phyloP scores from a whole-genome alignment of 108 stramenopile genomes.

The Nitzschia inconspicua region DNA sequence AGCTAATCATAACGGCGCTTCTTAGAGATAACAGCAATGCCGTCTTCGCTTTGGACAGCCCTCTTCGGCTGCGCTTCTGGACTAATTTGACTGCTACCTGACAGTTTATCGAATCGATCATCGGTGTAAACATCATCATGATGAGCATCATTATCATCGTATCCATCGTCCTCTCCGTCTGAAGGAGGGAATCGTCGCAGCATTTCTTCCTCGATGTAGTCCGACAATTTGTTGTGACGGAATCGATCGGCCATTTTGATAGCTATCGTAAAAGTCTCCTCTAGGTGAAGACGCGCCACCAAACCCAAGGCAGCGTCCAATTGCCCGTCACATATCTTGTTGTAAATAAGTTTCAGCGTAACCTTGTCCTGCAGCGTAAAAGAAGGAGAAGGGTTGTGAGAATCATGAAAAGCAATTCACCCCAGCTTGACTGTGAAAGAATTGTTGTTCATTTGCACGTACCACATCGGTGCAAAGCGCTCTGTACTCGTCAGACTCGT shows the following conservation, averaged over 20 bases:
- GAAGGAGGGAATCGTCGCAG: slow-evolving; percentile 50
- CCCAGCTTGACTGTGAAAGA: background rate
- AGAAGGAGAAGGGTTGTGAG: background rate
- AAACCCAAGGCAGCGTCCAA: slow-evolving; percentile 69
- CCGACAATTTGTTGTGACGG: slow-evolving; percentile 52
- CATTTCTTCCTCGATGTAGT: slow-evolving; percentile 54
- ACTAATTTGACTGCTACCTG: no score
- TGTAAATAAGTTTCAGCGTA: slow-evolving; percentile 63
- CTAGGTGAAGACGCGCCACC: slow-evolving; percentile 62
- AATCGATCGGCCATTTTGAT: slow-evolving; percentile 58
- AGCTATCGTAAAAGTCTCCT: slow-evolving; percentile 73
- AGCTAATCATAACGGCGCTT: no score
- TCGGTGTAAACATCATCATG: no score
- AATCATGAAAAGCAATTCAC: background rate
- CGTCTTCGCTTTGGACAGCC: no score
- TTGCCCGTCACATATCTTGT: slow-evolving; percentile 56
- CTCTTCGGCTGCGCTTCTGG: no score
- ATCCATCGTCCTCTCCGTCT: slow-evolving; percentile 27
- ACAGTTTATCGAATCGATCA: no score
- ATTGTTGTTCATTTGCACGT: slow-evolving; percentile 15
- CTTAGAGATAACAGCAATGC: no score
- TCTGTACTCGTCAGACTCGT: slow-evolving; percentile 43
- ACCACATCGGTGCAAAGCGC: slow-evolving; percentile 63
- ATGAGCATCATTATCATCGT: slow-evolving; percentile 10
- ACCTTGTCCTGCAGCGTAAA: slow-evolving; percentile 58